Base-by-base conservation (phyloP, 139 green algal genomes). In the Chlamydomonas applanata region DNA sequence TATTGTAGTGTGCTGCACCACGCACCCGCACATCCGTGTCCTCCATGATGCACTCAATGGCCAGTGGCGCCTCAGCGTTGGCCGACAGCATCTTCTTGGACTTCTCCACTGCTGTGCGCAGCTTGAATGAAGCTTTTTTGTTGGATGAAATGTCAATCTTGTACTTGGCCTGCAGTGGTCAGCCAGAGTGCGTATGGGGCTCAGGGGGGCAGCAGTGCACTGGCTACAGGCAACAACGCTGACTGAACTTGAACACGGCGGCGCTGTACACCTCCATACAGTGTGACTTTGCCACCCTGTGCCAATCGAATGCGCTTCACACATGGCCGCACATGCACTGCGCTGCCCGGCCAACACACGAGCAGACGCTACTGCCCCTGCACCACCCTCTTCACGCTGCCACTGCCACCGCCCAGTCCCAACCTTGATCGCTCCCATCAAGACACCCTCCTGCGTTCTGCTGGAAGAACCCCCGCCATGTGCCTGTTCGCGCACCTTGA, bases 1-100 rank as follows among this genome's bases (percentile, higher is more conserved):
- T 49, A 49, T 11, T 49, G 40, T 49, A 49, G 7, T 49, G 40
- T 49, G 11, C 11, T 49, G 40, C 40, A 49, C n/a, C 14, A 63
- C 67, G 19, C 67, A 73, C 67, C 67, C 71, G 52, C n/a, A 97
- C 85, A 78, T 99, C 96, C 40, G 90, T 79, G 77, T 99, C 96
- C 36, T 98, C 89, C 88, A 96, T 95, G 53, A 99, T 76, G 84
- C 93, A 98, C 88, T 99, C 96, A 71, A 98, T 87, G 71, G 87
- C 93, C 24, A 98, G 72, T 1, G 90, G 81, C 20, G 93, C 90
- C 85, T 97, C 88, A 32, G 90, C 76, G 80, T 98, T 99, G 67
- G 93, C 90, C 40, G 82, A 94, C 74, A 99, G 89, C 24, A 98
- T 86, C 86, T 98, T 97, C 85, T 97, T 97, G 49, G n/a, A n/a